Base-by-base conservation (phyloP, 2,329 filamentous ascomycete species). In the Penicillium italicum region DNA sequence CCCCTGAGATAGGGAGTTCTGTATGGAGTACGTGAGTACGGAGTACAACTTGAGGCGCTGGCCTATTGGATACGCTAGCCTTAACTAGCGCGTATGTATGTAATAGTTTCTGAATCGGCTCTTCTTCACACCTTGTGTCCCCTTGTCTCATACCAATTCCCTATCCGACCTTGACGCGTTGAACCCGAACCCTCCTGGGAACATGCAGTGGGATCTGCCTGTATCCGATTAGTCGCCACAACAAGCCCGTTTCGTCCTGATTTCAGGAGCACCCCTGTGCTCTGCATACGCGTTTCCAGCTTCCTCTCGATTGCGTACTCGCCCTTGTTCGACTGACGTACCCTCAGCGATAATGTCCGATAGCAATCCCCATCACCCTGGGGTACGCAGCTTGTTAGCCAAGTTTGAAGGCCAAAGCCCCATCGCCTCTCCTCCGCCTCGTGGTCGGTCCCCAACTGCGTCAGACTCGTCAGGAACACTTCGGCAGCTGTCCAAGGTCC, bases 341-440 rank as follows among this genome's bases (percentile, higher is more conserved):
- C 41, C 43, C 43, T 43, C 31, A 26, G 28, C 48, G 55, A 37
- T 47, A 22, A 66, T 66, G 63, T 58, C 62, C 47, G 63, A 66
- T 50, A 65, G 59, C 54, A 65, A 64, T 47, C 45, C 57, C 46
- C 63, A 56, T 40, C 65, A 70, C 47, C 69, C 68, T 24, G 85
- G 83, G 68, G 87, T 90, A 68, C 86, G 81, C 76, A 89, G 89
- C 76, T 83, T 92, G 63, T 82, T 87, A 66, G 89, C 89, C 69
- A 90, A 89, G 82, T 91, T 91, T 72, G 89, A 92, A 79, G 83
- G 81, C 71, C 82, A 84, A 63, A 78, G 79, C 59, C 84, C 62
- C 43, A 66, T 85, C 63, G 78, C 79, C 55, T 86, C 82, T 65
- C 82, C 85, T 62, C 84, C 85, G 16, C 86, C 88, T 61, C 81